Evolutionary conservation across 768 basidiomycete species (phyloP), one percentile per base, ranked within the genome.

Genomic region (Dioszegia aurantiaca): DNA sequence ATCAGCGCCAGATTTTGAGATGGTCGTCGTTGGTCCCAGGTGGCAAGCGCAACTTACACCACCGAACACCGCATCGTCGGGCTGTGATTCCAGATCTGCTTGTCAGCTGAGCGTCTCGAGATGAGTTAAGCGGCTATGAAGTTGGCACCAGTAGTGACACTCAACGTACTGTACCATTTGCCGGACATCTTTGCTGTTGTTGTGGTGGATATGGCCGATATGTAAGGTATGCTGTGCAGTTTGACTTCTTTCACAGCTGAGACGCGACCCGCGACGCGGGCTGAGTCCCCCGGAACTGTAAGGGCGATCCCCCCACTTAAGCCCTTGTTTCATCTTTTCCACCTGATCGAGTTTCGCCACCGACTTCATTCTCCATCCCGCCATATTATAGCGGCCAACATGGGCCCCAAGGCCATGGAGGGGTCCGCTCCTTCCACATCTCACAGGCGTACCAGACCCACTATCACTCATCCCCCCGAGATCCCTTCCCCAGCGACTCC

Each of bases 1-100:
- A 21, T 52, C 28, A 47, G 44, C 30, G n/a, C n/a, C n/a, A n/a
- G n/a, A n/a, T 27, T 12, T 36, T 16, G 48, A 39, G 17, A 33
- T 39, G 12, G 4, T 2, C 30, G 8, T 24, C 23, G 11, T 40
- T 37, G 28, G 37, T 33, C 33, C 14, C 14, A n/a, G 26, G 21
- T n/a, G 43, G 23, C 36, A 27, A 21, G 28, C 16, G 6, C 33
- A 21, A 64, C 71, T 44, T 43, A 71, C 73, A 14, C 73, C 73
- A 14, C 71, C 71, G 58, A 75, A 75, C 46, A 73, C 61, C 16
- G 67, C 65, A 68, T 73, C 71, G 48, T 75, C 73, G 26, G 70
- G 68, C 46, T 69, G 67, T 8, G 61, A 65, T 43, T 75, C 73
- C 44, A 75, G 62, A 56, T 75, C 73, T 74, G 41, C n/a, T 12